Base-by-base conservation (phyloP, 176 grass and related monocot species). In the Aegilops umbellulata region DNA sequence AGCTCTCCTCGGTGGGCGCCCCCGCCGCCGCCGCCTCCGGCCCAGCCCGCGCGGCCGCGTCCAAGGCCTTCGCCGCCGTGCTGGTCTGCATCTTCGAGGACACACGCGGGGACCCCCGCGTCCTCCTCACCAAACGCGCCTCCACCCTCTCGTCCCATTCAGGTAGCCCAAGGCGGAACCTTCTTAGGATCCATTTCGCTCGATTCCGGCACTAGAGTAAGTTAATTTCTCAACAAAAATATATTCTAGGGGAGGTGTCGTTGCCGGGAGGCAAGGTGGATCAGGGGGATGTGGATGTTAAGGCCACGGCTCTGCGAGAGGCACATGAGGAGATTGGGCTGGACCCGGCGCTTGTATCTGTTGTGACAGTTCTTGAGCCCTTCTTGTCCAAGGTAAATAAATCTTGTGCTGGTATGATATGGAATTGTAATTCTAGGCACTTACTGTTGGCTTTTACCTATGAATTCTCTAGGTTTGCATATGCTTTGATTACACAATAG, bases 31-130 rank as follows among this genome's bases (percentile, higher is more conserved):
- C 76, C 77, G 84, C 88, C 74, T 15, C 72, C 42, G 44, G 41
- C 8, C 77, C 80, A 20, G 51, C 1, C 23, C 83, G 12, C 32
- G 35, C 16, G 20, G 36, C 32, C 66, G 62, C 82, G 32, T 74
- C 87, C 42, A 91, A 86, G 35, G 73, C 79, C 10, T 85, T 84
- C 27, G 93, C 95, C 74, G 87, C 95, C 57, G 91, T 98, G 69
- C 93, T 98, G 44, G 72, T 98, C 49, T 98, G 95, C 79, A 90
- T 98, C 77, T 95, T 98, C 81, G 93, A 98, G 83, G 95, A 90
- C 13, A 67, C 85, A 2, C 60, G 12, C 24, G 90, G 86, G 46
- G 91, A 90, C 57, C 84, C 89, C 25, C 91, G 95, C 29, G 95
- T 98, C 57, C 77, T 98, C 72, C 91, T 98, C 81, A 98, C 95